Percentiles rank a stretch among this genome's conserved stretches.
phyloP scores from a whole-genome alignment of 805 yeast species.

The Sungouiella thailandica region DNA sequence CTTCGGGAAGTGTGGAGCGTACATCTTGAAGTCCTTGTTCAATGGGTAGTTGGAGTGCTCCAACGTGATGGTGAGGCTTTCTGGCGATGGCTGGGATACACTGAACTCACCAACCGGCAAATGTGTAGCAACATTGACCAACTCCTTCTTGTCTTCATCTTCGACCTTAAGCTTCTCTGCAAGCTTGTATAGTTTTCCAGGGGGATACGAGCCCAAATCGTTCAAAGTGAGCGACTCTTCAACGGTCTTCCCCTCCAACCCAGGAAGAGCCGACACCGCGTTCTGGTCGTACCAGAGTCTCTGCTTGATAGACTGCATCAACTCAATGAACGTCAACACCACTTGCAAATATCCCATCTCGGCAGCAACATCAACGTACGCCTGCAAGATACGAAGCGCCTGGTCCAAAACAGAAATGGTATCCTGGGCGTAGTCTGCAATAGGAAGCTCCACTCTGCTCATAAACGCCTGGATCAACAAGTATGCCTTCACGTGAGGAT shows the following conservation, averaged over 20 bases:
- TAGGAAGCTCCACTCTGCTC: constrained; percentile 73
- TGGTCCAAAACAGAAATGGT: constrained; percentile 92
- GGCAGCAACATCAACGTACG: constrained; percentile 83
- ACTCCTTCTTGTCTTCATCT: constrained; percentile 33
- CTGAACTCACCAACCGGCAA: constrained; percentile 57
- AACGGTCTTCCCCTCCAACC: constrained; percentile 16
- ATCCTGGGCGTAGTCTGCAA: constrained; percentile 93
- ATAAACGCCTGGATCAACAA: constrained; percentile 69
- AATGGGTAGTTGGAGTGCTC: constrained; percentile 48
- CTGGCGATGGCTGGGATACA: constrained; percentile 33
- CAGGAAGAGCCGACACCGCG: constrained; percentile 56
- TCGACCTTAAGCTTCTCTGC: constrained; percentile 38
- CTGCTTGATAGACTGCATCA: constrained; percentile 87
- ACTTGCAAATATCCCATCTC: constrained; percentile 71
- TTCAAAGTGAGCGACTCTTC: constrained; percentile 23
- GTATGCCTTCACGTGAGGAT: constrained; percentile 79
- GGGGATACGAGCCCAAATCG: constrained; percentile 38
- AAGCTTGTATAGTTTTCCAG: constrained; percentile 27
- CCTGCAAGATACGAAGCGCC: constrained; percentile 88
- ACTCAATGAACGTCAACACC: constrained; percentile 54
- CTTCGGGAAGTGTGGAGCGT: constrained; percentile 82
- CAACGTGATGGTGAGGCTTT: constrained; percentile 40
- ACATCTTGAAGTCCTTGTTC: constrained; percentile 59
- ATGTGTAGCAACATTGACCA: constrained; percentile 47
- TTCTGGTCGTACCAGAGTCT: constrained; percentile 82